These are phyloP conservation scores for Mortierella sp. DNA, from an alignment of 371 early-diverging fungal genomes.

Conservation along the genomic window DNA sequence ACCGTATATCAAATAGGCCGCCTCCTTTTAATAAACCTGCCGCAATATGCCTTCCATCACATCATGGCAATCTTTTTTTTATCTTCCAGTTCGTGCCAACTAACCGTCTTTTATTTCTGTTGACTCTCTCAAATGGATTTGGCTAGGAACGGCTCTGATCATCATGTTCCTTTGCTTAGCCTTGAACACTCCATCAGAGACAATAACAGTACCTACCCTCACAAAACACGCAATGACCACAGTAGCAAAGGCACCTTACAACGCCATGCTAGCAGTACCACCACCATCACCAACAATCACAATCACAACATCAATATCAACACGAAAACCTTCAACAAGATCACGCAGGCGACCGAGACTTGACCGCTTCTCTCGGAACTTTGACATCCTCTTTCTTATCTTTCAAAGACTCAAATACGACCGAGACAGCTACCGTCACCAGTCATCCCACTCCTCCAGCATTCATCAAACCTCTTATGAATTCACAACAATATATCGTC, in stretches of 20 bases:
- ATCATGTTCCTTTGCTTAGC: neutral
- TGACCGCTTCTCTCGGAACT: constrained; percentile 23
- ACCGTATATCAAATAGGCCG: neutral
- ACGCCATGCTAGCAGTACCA: neutral
- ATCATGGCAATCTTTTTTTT: neutral
- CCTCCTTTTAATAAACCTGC: neutral
- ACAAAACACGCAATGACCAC: constrained; percentile 1
- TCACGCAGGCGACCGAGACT: constrained; percentile 16
- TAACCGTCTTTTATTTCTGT: constrained; percentile 8
- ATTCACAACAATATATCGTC: constrained; percentile 19
- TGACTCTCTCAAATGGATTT: constrained; percentile 1
- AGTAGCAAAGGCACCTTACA: neutral
- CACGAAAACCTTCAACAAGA: constrained; percentile 2
- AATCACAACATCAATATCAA: neutral
- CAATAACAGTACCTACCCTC: neutral
- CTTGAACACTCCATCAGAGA: constrained; percentile 1
- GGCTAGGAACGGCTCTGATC: neutral
- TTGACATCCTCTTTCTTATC: constrained; percentile 18
- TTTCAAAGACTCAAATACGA: constrained; percentile 9
- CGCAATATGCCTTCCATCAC: neutral
- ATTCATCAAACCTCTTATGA: constrained; percentile 3
- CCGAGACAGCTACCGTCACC: neutral
- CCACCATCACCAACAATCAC: neutral
- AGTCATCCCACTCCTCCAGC: neutral
- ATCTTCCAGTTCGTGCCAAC: neutral